phyloP scores from a whole-genome alignment of 1,284 basidiomycete genomes.

The Wolfiporia cocos region DNA sequence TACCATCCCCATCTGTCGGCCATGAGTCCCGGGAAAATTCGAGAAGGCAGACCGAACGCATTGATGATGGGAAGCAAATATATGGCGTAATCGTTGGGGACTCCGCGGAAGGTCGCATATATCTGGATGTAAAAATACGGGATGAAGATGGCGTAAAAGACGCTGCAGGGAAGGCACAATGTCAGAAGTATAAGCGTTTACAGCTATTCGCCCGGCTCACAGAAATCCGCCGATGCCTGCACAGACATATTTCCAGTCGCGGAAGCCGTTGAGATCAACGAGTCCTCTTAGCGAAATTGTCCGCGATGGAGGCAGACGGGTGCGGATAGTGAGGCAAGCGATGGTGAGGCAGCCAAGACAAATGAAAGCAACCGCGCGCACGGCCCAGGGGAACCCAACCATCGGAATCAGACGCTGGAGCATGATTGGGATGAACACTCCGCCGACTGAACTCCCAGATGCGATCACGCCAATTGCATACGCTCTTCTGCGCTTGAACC shows the following conservation, averaged over 20 bases:
- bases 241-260: conserved; percentile 24
- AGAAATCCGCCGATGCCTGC: conserved; percentile 24
- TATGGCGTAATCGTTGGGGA: conserved; percentile 36
- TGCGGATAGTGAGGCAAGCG: conserved; percentile 31
- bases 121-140: conserved; percentile 47
- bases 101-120: conserved; percentile 37
- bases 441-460: conserved; percentile 37
- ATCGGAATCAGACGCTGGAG: conserved; percentile 47
- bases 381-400: conserved; percentile 57
- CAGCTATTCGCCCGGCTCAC: too few species aligned
- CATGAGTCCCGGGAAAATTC: conserved; percentile 43
- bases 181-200: too few species aligned
- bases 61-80: conserved; percentile 47
- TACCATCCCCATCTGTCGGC: conserved; percentile 39
- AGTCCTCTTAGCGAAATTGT: conserved; percentile 30
- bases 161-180: too few species aligned
- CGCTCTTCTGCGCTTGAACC: conserved; percentile 39
- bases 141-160: conserved; percentile 11
- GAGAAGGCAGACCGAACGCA: conserved; percentile 40
- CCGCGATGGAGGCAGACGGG: conserved; percentile 28
- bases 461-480: conserved; percentile 45
- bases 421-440: conserved; percentile 59
- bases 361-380: conserved; percentile 30
- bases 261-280: conserved; percentile 27
- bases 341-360: conserved; percentile 24